Evolutionary conservation across 768 basidiomycete genomes (phyloP).

Genomic region (Leucosporidium yakuticum): DNA sequence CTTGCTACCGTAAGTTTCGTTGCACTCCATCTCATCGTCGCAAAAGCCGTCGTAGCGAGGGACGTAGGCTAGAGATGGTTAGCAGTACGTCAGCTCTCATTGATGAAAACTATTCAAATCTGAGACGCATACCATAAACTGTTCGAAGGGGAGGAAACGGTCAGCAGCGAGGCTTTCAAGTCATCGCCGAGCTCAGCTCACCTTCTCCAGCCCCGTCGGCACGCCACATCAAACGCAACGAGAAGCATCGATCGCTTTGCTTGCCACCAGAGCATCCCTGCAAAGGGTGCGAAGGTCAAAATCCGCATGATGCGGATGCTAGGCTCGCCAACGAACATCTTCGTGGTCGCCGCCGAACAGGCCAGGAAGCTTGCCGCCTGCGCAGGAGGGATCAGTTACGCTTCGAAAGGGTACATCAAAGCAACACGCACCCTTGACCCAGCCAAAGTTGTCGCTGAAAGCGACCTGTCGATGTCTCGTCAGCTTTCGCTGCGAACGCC

Average conservation of each 20-base stretch:
- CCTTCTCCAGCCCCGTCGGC: too few species aligned
- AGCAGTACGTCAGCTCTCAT: too few species aligned
- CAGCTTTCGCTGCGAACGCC: too few species aligned
- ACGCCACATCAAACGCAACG: background rate
- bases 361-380: background rate
- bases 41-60: background rate
- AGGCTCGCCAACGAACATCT: too few species aligned
- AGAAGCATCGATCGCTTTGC: background rate
- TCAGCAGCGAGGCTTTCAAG: too few species aligned
- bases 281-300: too few species aligned
- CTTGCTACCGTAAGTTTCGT: background rate
- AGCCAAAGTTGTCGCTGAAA: background rate
- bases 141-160: too few species aligned
- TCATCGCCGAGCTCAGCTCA: too few species aligned
- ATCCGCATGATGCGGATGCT: too few species aligned
- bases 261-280: background rate
- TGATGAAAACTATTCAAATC: too few species aligned
- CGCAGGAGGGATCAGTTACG: background rate
- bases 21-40: background rate
- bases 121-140: too few species aligned
- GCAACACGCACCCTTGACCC: background rate
- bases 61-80: background rate
- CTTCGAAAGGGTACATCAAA: too few species aligned
- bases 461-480: background rate
- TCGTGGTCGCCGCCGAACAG: background rate